Conservation (phyloP, 1,284 basidiomycete species). For the Trametes hirsuta region DNA sequence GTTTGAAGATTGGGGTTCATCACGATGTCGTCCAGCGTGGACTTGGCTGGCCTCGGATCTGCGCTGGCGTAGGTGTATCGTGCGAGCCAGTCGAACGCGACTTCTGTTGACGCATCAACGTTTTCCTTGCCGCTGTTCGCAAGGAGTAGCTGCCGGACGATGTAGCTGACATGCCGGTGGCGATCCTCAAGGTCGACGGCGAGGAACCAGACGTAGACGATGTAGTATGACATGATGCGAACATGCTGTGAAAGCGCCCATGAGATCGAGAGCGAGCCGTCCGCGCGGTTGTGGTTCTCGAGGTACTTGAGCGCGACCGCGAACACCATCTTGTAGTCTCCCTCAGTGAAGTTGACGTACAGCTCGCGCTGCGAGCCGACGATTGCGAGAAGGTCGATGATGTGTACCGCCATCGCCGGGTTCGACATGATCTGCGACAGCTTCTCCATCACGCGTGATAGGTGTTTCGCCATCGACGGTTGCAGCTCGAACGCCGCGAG, state of each 20-base stretch:
- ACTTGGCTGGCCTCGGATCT: conserved; percentile 86
- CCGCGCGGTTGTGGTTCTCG: conserved; percentile 83
- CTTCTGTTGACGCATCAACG: conserved; percentile 91
- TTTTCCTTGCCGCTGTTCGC: conserved; percentile 81
- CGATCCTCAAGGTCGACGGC: conserved; percentile 87
- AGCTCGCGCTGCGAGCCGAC: conserved; percentile 81
- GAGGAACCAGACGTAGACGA: conserved; percentile 96
- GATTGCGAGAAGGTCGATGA: conserved; percentile 90
- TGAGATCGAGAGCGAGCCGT: conserved; percentile 63
- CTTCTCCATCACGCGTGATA: conserved; percentile 85
- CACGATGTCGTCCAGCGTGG: conserved; percentile 77
- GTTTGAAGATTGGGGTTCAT: conserved; percentile 50
- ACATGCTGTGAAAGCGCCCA: conserved; percentile 97
- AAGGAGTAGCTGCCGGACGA: conserved; percentile 85
- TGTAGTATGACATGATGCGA: conserved; percentile 90
- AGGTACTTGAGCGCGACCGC: conserved; percentile 95
- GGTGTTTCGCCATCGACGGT: conserved; percentile 79
- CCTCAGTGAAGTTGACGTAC: conserved; percentile 92
- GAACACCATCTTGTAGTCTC: conserved; percentile 93
- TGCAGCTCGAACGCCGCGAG: conserved; percentile 91
- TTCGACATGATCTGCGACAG: conserved; percentile 96
- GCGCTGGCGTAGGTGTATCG: conserved; percentile 95
- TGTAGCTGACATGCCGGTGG: conserved; percentile 83
- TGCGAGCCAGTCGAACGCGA: conserved; percentile 98
- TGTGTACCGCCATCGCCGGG: conserved; percentile 92